These are phyloP conservation scores for Rhynchospora pubera DNA, from an alignment of 176 grass and related monocot genomes.

Conservation along the genomic window DNA sequence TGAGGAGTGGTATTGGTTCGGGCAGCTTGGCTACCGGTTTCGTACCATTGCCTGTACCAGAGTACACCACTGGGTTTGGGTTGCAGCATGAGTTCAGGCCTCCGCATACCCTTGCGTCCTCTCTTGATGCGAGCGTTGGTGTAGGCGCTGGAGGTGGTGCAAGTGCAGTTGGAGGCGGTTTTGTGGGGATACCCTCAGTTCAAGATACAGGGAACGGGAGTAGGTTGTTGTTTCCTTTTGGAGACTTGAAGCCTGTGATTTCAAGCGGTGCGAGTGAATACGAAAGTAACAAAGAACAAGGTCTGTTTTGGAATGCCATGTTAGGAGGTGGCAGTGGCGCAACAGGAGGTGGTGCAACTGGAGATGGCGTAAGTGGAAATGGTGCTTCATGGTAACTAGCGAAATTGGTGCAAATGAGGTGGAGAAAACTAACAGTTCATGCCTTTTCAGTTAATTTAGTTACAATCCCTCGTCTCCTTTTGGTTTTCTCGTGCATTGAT, in stretches of 20 bases:
- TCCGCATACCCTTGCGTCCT: slow-evolving; percentile 48
- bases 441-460: slow-evolving; percentile 19
- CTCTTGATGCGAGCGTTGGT: slow-evolving; percentile 35
- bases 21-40: slow-evolving; percentile 20
- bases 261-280: slow-evolving; percentile 18
- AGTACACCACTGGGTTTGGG: slow-evolving; percentile 56
- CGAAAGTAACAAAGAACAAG: slow-evolving; percentile 13
- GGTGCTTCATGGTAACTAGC: slow-evolving; percentile 53
- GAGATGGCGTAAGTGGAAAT: slow-evolving; percentile 41
- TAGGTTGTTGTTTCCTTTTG: slow-evolving; percentile 70
- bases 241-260: slow-evolving; percentile 58
- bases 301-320: slow-evolving; percentile 25
- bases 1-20: slow-evolving; percentile 49
- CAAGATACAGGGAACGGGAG: slow-evolving; percentile 36
- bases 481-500: slow-evolving; percentile 9
- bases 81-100: slow-evolving; percentile 44
- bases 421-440: slow-evolving; percentile 19
- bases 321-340: slow-evolving; percentile 24
- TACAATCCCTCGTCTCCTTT: neutral
- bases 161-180: slow-evolving; percentile 24
- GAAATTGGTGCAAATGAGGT: neutral
- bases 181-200: slow-evolving; percentile 31
- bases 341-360: slow-evolving; percentile 28
- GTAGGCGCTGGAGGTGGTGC: slow-evolving; percentile 20
- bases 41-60: slow-evolving; percentile 49